Evolutionary conservation across 2,329 filamentous ascomycete genomes (phyloP).

Genomic region (Ascochyta viciae-villosae): DNA sequence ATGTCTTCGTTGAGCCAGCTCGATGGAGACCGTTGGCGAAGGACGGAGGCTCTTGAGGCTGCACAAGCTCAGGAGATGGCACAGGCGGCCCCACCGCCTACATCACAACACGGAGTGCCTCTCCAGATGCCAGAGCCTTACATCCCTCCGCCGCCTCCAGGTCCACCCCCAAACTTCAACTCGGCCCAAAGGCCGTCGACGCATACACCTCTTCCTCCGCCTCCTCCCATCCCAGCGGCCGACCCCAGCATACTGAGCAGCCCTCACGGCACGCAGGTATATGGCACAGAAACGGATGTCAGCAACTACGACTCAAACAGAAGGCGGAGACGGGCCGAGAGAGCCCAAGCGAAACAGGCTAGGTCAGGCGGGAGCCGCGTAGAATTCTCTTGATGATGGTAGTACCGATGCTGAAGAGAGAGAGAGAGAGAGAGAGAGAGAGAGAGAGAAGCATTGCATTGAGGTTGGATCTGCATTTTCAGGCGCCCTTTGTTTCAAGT

Average conservation of each 20-base stretch:
- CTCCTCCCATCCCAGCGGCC: conserved; percentile 44
- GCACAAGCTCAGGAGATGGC: conserved; percentile 42
- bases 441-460: background rate
- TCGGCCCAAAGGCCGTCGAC: conserved; percentile 12
- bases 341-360: conserved; percentile 49
- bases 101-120: conserved; percentile 30
- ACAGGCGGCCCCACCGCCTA: conserved; percentile 26
- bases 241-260: conserved; percentile 46
- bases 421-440: too few species aligned
- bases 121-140: conserved; percentile 41
- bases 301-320: conserved; percentile 51
- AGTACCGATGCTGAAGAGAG: background rate
- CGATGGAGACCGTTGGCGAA: conserved; percentile 50
- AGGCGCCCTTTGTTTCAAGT: conserved; percentile 10
- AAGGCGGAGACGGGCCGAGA: conserved; percentile 48
- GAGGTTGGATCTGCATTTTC: conserved; percentile 14
- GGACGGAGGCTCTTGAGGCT: conserved; percentile 48
- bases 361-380: conserved; percentile 47
- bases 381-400: conserved; percentile 46
- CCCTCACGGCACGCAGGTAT: conserved; percentile 43
- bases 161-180: conserved; percentile 34
- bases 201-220: conserved; percentile 37
- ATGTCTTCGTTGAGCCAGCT: conserved; percentile 48
- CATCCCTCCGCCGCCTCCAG: conserved; percentile 42
- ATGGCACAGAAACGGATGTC: conserved; percentile 49